Base-by-base conservation (phyloP, 2,329 filamentous ascomycete species). In the Penicillium sp. region DNA sequence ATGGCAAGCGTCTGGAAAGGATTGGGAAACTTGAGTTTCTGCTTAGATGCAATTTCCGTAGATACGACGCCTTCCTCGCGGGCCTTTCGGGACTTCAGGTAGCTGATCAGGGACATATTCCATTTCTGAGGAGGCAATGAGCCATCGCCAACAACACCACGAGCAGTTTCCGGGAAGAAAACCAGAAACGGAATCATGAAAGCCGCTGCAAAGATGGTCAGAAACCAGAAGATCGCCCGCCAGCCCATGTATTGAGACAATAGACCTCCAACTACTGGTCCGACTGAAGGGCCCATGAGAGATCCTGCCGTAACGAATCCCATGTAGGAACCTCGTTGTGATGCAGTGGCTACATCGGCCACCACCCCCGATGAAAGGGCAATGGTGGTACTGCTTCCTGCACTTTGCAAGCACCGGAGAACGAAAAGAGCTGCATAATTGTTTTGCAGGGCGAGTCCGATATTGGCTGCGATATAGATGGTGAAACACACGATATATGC, bases 401-500 rank as follows among this genome's bases (percentile, higher is more conserved):
- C 71, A 41, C 74, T 77, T 54, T 78, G 75, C n/a, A 78, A 42
- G 52, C 73, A 75, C 36, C 76, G 66, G 8, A 78, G 66, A 0
- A 75, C 64, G 6, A 78, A 67, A 0, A 78, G 63, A 3, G 75
- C 73, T 15, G 70, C 68, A 62, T 73, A 78, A 44, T 66, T 70
- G 38, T 69, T 66, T 51, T 78, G 75, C 10, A 78, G 36, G 1
- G 75, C 74, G 4, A 78, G 65, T 1, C 75, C 76, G 25, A 77
- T 68, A 56, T 77, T 77, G 13, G 75, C 73, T 9, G 66, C 68
- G n/a, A 76, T 68, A 56, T 77, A 78, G 51, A 78, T 81, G 47
- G 74, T 61, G 59, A 88, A 85, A 45, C 83, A 82, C 23, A 81
- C 64, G 17, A 83, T 66, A 65, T 82, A 83, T 6, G 79, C 79